Conservation (phyloP, 2,329 filamentous ascomycete genomes). For the Arthrobotrys conoides region DNA sequence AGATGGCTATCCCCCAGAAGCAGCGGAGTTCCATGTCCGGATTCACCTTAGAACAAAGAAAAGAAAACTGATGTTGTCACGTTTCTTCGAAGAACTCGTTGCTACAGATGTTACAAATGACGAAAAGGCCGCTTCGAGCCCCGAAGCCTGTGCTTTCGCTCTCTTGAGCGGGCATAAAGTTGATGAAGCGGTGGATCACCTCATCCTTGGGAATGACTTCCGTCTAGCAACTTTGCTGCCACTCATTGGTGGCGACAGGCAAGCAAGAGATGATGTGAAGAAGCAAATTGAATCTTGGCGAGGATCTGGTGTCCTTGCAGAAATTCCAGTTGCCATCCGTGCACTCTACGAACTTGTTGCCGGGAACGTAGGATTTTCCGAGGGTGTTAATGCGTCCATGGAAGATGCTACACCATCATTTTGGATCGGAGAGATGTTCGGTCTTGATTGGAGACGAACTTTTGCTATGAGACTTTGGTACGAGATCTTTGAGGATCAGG, state of each 20-base stretch:
- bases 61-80: constrained; percentile 77
- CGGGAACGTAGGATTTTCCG: constrained; percentile 86
- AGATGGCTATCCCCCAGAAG: constrained; percentile 61
- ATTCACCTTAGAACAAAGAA: constrained; percentile 65
- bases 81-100: constrained; percentile 77
- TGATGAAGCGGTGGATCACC: constrained; percentile 83
- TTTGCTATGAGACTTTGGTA: constrained; percentile 96
- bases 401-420: constrained; percentile 88
- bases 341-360: constrained; percentile 90
- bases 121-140: constrained; percentile 72
- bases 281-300: constrained; percentile 88
- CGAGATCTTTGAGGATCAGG: constrained; percentile 77
- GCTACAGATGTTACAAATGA: constrained; percentile 70
- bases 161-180: constrained; percentile 84
- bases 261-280: constrained; percentile 80
- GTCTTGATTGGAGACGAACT: constrained; percentile 91
- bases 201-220: constrained; percentile 82
- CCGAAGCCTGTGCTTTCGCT: constrained; percentile 87
- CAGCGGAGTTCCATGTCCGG: constrained; percentile 64
- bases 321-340: constrained; percentile 86
- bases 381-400: constrained; percentile 80
- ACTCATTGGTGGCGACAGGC: constrained; percentile 81
- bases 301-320: constrained; percentile 83
- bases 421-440: constrained; percentile 84
- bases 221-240: constrained; percentile 87